These are phyloP conservation scores for Pyrenophora teres DNA, from an alignment of 2,329 filamentous ascomycete species.

Conservation along the genomic window DNA sequence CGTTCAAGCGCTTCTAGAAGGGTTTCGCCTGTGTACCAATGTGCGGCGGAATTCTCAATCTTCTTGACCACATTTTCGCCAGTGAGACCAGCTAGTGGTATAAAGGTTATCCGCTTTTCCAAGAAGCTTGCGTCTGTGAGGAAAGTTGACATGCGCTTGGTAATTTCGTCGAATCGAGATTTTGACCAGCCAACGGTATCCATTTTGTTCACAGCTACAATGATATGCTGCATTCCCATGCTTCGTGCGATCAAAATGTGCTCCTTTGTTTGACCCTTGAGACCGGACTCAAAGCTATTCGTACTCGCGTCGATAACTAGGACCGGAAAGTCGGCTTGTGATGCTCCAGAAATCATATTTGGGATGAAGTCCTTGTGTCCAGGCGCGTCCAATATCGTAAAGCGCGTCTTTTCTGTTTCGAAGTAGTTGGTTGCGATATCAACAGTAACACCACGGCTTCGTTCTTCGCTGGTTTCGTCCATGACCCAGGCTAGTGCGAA, in stretches of 20 bases:
- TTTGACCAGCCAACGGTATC: conserved; percentile 84
- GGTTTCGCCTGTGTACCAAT: conserved; percentile 82
- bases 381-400: conserved; percentile 94
- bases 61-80: conserved; percentile 80
- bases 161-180: conserved; percentile 82
- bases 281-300: conserved; percentile 89
- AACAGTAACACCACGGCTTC: conserved; percentile 89
- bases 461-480: conserved; percentile 88
- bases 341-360: conserved; percentile 98
- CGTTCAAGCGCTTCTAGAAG: conserved; percentile 83
- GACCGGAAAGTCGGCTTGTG: conserved; percentile 93
- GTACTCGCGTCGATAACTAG: conserved; percentile 89
- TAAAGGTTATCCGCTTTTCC: conserved; percentile 77
- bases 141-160: conserved; percentile 81
- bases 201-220: conserved; percentile 95
- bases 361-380: conserved; percentile 96
- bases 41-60: conserved; percentile 56
- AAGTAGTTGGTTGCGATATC: conserved; percentile 96
- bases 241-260: conserved; percentile 88
- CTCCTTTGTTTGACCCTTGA: conserved; percentile 92
- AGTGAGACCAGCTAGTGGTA: conserved; percentile 86
- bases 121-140: conserved; percentile 81
- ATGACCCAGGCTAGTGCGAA: conserved; percentile 98
- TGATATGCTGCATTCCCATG: conserved; percentile 83
- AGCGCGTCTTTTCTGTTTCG: conserved; percentile 81